Conservation (phyloP, 129 eudicot species). For the Rutidosis leptorrhynchoides region DNA sequence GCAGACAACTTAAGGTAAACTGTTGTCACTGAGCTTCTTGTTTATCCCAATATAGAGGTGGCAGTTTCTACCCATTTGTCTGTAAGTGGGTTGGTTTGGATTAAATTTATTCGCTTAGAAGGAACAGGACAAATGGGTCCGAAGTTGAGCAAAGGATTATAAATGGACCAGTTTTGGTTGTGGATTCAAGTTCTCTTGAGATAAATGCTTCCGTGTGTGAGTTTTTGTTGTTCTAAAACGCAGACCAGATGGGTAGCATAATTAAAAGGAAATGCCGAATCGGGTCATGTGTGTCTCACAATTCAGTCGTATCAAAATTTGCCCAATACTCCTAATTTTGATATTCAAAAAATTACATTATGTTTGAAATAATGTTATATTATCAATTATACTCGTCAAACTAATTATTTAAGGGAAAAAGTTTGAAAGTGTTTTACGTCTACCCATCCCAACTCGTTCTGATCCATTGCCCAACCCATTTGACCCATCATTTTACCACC, state of each 20-base stretch:
- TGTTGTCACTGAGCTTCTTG: neutral
- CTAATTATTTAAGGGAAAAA: neutral
- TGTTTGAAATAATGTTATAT: neutral
- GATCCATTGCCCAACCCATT: neutral
- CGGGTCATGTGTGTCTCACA: neutral
- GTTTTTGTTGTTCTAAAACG: neutral
- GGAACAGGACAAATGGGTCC: neutral
- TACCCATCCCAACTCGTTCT: neutral
- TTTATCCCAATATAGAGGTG: neutral
- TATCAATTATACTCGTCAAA: neutral
- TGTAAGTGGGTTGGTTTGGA: neutral
- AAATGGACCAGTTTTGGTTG: neutral
- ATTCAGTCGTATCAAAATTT: neutral
- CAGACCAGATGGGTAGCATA: neutral
- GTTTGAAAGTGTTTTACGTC: neutral
- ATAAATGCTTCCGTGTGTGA: neutral
- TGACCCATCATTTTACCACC: conserved; percentile 4
- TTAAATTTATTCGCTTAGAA: neutral
- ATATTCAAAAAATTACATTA: neutral
- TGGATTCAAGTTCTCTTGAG: neutral
- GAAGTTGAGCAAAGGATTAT: too few relatives aligned
- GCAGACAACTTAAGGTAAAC: conserved; percentile 85
- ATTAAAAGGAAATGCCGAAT: neutral
- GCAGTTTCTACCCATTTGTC: neutral
- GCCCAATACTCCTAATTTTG: neutral